These are phyloP conservation scores for Dactylis glomerata DNA, from an alignment of 176 grass and related monocot genomes.

Conservation along the genomic window DNA sequence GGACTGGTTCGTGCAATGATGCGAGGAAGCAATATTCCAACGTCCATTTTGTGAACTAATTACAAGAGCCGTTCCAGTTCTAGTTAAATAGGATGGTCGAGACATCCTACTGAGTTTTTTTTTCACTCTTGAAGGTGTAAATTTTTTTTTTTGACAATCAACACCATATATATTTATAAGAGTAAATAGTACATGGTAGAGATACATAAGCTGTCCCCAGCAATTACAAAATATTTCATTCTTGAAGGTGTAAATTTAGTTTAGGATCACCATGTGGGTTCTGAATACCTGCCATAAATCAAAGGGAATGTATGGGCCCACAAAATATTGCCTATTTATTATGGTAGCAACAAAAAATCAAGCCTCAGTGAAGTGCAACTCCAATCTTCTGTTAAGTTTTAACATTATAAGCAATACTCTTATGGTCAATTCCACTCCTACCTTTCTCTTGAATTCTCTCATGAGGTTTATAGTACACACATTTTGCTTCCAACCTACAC, in stretches of 20 bases:
- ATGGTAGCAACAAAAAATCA: not conserved
- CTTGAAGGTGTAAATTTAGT: not conserved
- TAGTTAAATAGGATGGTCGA: not conserved
- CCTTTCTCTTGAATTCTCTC: not conserved
- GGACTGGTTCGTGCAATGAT: not conserved
- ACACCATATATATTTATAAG: too few relatives aligned
- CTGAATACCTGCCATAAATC: not conserved
- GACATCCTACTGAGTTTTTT: not conserved
- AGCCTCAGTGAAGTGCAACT: not conserved
- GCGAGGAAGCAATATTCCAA: not conserved
- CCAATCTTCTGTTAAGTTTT: not conserved
- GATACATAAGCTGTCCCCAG: too few relatives aligned
- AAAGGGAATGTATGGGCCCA: not conserved
- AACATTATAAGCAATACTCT: not conserved
- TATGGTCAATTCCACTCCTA: not conserved
- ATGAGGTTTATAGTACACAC: not conserved
- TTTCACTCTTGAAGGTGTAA: not conserved
- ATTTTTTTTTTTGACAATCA: too few relatives aligned
- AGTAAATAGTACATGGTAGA: too few relatives aligned
- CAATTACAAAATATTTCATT: too few relatives aligned
- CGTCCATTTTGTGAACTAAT: constrained; percentile 2
- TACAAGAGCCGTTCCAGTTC: not conserved
- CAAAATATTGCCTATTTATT: not conserved
- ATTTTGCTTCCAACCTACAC: too few relatives aligned
- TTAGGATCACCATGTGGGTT: not conserved